phyloP scores from a whole-genome alignment of 179 eudicot genomes.

The Vitellaria paradoxa region DNA sequence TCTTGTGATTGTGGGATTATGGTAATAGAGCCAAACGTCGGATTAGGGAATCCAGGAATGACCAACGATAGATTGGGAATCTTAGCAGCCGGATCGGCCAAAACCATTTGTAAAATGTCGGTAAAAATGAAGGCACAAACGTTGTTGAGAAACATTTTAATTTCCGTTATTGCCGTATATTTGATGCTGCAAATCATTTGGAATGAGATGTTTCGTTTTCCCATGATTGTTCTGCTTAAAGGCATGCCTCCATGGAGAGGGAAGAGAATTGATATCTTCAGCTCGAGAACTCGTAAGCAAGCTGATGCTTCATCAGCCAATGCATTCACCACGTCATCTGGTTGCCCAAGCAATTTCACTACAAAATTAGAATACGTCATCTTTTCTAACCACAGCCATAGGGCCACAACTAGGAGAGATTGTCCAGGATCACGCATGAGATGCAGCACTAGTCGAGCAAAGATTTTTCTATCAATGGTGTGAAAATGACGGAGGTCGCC shows the following conservation, averaged over 20 bases:
- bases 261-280: background rate
- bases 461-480: constrained; percentile 29
- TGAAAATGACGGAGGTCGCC: constrained; percentile 31
- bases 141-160: constrained; percentile 32
- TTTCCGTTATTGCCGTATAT: constrained; percentile 38
- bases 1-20: constrained; percentile 11
- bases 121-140: constrained; percentile 44
- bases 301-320: constrained; percentile 29
- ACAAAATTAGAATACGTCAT: constrained; percentile 10
- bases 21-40: constrained; percentile 20
- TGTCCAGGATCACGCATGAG: constrained; percentile 26
- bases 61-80: constrained; percentile 3
- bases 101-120: constrained; percentile 40
- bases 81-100: background rate
- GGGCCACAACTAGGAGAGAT: constrained; percentile 36
- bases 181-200: constrained; percentile 19
- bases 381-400: constrained; percentile 41
- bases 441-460: constrained; percentile 22
- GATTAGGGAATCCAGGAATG: constrained; percentile 33
- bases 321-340: too few relatives aligned
- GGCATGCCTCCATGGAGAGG: constrained; percentile 27
- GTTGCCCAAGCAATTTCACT: background rate
- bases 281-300: constrained; percentile 27
- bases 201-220: constrained; percentile 20
- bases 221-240: constrained; percentile 25